Conservation (phyloP, 371 early-diverging fungal species). For the Capniomyces stellatus region DNA sequence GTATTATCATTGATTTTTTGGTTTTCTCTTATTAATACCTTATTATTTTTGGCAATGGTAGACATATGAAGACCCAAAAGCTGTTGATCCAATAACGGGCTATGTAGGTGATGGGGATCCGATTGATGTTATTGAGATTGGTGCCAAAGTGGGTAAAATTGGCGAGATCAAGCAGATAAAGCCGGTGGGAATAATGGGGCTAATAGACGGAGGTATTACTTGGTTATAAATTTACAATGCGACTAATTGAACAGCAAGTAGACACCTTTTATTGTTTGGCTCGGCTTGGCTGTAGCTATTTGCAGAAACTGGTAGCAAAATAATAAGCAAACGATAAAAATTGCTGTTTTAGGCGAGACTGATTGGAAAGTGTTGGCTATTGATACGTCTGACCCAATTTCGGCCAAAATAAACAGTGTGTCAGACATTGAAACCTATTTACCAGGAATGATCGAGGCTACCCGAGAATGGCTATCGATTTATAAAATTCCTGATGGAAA, state of each 20-base stretch:
- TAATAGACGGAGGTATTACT: conserved; percentile 70
- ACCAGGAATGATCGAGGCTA: conserved; percentile 82
- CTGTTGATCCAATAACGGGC: conserved; percentile 61
- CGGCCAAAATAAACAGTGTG: conserved; percentile 72
- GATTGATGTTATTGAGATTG: conserved; percentile 93
- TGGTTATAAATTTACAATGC: too few relatives aligned
- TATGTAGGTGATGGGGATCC: conserved; percentile 95
- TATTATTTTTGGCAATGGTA: neutral
- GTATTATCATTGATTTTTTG: neutral
- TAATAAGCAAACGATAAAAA: too few relatives aligned
- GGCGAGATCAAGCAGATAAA: conserved; percentile 96
- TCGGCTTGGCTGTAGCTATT: too few relatives aligned
- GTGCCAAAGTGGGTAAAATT: conserved; percentile 55
- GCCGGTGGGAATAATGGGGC: conserved; percentile 84
- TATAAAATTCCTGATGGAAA: conserved; percentile 99
- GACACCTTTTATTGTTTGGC: too few relatives aligned
- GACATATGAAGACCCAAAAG: conserved; percentile 94
- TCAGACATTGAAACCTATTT: conserved; percentile 79
- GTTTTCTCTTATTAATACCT: neutral
- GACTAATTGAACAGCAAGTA: too few relatives aligned
- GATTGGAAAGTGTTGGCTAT: conserved; percentile 98
- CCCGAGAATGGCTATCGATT: conserved; percentile 94
- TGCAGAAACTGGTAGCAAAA: too few relatives aligned
- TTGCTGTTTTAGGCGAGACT: conserved; percentile 51
- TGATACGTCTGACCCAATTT: conserved; percentile 80